These are phyloP conservation scores for Hymenotorrendiella dingleyae DNA, from an alignment of 2,329 filamentous ascomycete genomes.

Conservation along the genomic window DNA sequence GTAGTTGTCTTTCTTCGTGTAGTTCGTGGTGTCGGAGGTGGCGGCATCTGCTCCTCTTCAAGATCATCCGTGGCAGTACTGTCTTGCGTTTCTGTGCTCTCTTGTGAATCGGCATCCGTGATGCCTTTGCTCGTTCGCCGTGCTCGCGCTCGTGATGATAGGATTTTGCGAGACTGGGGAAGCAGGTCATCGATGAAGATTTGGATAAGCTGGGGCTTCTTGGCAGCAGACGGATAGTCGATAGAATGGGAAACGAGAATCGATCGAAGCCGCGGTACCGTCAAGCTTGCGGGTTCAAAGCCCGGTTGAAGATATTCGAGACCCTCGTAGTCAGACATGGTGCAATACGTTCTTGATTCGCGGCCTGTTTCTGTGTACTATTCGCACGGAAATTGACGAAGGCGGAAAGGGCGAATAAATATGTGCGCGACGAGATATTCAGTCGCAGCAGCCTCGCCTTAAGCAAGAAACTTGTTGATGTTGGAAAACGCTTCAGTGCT, in stretches of 20 bases:
- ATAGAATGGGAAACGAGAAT: constrained; percentile 88
- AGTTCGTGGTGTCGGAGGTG: constrained; percentile 46
- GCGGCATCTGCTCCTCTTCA: constrained; percentile 48
- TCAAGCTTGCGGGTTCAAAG: constrained; percentile 80
- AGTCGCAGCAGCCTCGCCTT: background rate
- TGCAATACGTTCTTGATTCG: constrained; percentile 3
- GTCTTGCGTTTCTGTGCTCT: constrained; percentile 34
- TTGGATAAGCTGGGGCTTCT: constrained; percentile 81
- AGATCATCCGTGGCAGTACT: constrained; percentile 38
- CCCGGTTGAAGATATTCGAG: constrained; percentile 78
- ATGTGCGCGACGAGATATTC: background rate
- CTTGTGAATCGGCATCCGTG: constrained; percentile 59
- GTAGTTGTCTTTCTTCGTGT: constrained; percentile 47
- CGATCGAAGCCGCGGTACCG: constrained; percentile 80
- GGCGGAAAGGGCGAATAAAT: too few relatives aligned
- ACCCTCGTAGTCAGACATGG: constrained; percentile 59
- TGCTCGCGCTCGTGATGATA: constrained; percentile 68
- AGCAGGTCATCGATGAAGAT: constrained; percentile 76
- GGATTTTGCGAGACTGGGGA: constrained; percentile 70
- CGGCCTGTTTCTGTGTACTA: background rate
- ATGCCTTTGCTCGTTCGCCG: constrained; percentile 88
- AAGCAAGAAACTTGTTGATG: background rate
- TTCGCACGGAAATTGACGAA: background rate
- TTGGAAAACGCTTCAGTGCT: background rate
- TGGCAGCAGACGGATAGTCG: constrained; percentile 79